phyloP scores from a whole-genome alignment of 2,329 filamentous ascomycete species.

The Sporothrix humicola region DNA sequence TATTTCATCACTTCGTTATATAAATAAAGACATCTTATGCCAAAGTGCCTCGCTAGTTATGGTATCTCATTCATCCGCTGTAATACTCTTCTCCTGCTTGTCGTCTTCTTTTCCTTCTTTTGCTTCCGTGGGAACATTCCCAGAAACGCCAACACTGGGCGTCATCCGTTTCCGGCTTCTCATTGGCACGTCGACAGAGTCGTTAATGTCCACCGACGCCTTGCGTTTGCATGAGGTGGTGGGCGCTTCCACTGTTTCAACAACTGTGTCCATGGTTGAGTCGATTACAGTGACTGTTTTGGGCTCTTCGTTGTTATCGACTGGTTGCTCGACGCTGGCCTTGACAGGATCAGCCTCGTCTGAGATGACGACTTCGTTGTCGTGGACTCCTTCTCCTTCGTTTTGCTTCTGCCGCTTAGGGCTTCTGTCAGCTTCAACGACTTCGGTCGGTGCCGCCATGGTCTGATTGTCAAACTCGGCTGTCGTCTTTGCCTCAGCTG shows the following conservation, averaged over 20 bases:
- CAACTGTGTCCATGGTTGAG: background rate
- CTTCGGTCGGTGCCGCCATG: no score
- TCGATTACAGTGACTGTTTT: no score
- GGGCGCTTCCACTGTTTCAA: background rate
- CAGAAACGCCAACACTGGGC: background rate
- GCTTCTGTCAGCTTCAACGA: background rate
- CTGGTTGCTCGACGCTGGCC: background rate
- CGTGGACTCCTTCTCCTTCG: background rate
- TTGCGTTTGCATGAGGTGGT: background rate
- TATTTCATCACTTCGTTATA: background rate
- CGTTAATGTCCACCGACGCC: background rate
- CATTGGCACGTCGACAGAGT: constrained; percentile 9
- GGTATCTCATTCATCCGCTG: constrained; percentile 4
- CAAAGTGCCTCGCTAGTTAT: background rate
- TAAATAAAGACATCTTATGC: background rate
- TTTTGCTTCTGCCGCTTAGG: constrained; percentile 23
- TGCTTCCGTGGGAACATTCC: no score
- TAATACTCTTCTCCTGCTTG: background rate
- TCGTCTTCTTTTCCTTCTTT: background rate
- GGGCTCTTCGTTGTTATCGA: background rate
- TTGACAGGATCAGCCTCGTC: background rate
- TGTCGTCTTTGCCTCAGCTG: background rate
- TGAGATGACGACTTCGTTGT: background rate
- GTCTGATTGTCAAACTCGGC: no score
- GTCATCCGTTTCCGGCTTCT: background rate